Base-by-base conservation (phyloP, 352 stramenopile species). In the Pythium phragmitis region DNA sequence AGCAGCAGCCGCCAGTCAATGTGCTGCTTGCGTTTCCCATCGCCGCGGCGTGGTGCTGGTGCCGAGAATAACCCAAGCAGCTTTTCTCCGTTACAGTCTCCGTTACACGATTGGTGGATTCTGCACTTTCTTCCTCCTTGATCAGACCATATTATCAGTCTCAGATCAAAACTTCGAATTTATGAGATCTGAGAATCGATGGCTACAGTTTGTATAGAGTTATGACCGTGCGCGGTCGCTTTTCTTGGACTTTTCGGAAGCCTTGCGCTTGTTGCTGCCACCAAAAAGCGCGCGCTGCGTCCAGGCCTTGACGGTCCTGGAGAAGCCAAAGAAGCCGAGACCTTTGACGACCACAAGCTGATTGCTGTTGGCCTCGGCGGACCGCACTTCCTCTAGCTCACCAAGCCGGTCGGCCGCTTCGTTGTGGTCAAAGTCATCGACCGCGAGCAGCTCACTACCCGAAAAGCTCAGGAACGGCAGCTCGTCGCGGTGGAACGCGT, bases 401-500 rank as follows among this genome's bases (percentile, higher is more conserved):
- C 72, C 74, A n/a, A 67, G 66, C 8, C 67, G 14, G 53, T 67
- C 46, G 11, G 9, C 51, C 9, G 43, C 50, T 13, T 63, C 62
- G 8, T 50, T 42, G 8, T 49, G 14, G 54, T 72, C 59, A 45
- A 68, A 68, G 4, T 65, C 73, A 37, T 73, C 57, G 17, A 85
- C 56, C 4, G 71, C 57, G 6, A 82, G 59, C 9, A 76, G 71
- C 36, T 74, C 66, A 30, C 60, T 73, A 8, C 66, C 66, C 7
- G 65, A 82, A 9, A 76, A 75, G 23, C 50, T 74, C 19, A 88
- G 64, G 60, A 87, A 92, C 23, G 79, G 76, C 60, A 92, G 58
- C 51, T 89, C 79, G 47, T 86, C 74, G 21, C 82, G 82, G 48
- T 90, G 79, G 51, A 89, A 85, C 33, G 72, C 79, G 65, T 83